Evolutionary conservation across 2,329 filamentous ascomycete genomes (phyloP).

Genomic region (Xylariaceae sp.): DNA sequence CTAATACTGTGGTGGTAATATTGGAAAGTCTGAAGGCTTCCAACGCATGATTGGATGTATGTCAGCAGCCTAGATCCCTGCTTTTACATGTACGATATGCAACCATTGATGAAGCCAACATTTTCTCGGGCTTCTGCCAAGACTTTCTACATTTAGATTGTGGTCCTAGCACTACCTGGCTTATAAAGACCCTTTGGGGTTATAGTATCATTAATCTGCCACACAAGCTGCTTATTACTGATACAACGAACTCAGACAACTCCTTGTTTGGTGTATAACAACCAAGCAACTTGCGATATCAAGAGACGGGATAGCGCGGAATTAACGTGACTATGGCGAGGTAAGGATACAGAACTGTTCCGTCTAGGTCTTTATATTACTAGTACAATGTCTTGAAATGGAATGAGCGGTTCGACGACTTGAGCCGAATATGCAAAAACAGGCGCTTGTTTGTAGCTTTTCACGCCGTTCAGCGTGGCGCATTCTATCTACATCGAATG

Average conservation of each 20-base stretch:
- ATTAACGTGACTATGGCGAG: too few relatives aligned
- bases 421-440: neutral
- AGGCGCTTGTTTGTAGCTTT: neutral
- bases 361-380: too few relatives aligned
- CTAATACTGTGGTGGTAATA: too few relatives aligned
- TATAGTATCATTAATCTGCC: conserved; percentile 24
- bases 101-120: conserved; percentile 18
- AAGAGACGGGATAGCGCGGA: too few relatives aligned
- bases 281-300: neutral
- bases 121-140: conserved; percentile 26
- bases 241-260: neutral
- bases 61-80: conserved; percentile 7
- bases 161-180: too few relatives aligned
- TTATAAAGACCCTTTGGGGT: conserved; percentile 9
- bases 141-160: conserved; percentile 15
- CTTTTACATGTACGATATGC: conserved; percentile 14
- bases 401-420: neutral
- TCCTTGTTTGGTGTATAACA: neutral
- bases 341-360: too few relatives aligned
- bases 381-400: conserved; percentile 1
- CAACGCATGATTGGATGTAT: neutral
- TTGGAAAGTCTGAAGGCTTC: too few relatives aligned
- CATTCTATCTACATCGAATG: too few relatives aligned
- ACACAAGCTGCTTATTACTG: conserved; percentile 2
- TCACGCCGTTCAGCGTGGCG: conserved; percentile 9